These are phyloP conservation scores for Termitomyces sp. DNA, from an alignment of 768 basidiomycete genomes.

Conservation along the genomic window DNA sequence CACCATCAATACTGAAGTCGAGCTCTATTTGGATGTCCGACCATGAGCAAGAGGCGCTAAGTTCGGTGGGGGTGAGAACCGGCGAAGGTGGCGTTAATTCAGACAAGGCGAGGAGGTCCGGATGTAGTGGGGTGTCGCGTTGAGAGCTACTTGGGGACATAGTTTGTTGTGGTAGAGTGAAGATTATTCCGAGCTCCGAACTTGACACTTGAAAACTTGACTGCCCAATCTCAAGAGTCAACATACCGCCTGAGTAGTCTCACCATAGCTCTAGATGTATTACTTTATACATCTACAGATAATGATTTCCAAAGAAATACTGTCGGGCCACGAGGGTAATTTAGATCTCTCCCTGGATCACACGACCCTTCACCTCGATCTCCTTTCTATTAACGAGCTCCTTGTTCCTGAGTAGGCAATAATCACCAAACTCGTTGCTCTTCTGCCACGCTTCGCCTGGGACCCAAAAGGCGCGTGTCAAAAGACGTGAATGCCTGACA, in stretches of 20 bases:
- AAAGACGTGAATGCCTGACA: conserved; percentile 58
- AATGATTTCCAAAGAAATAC: background rate
- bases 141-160: background rate
- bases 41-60: conserved; percentile 32
- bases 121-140: background rate
- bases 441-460: conserved; percentile 67
- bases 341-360: conserved; percentile 9
- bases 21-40: conserved; percentile 49
- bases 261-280: background rate
- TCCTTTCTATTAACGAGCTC: conserved; percentile 32
- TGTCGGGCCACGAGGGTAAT: background rate
- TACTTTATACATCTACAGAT: no score
- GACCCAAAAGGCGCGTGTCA: conserved; percentile 77
- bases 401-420: conserved; percentile 76
- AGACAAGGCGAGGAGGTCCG: conserved; percentile 27
- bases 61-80: conserved; percentile 30
- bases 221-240: background rate
- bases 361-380: conserved; percentile 15
- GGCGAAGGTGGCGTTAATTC: conserved; percentile 41
- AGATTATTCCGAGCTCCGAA: background rate
- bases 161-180: background rate
- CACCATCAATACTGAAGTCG: conserved; percentile 17
- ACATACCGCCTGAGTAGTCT: background rate
- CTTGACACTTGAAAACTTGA: background rate
- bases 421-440: conserved; percentile 80